A percentile compares a stretch with the other conserved stretches of the same genome.
phyloP scores from a whole-genome alignment of 768 basidiomycete genomes.

The Podaxis sp. region DNA sequence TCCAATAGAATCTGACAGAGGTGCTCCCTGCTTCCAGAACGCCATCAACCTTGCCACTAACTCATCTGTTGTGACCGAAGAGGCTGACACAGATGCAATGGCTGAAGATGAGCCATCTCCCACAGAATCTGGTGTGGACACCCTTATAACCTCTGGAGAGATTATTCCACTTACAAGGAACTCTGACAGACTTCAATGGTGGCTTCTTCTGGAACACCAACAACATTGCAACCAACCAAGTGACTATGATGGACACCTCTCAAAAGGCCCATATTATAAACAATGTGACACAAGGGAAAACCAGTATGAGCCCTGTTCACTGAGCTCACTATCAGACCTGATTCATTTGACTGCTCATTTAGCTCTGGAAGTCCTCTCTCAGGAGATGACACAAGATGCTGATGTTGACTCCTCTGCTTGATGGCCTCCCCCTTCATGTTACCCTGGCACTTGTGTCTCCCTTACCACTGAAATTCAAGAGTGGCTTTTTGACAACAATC shows the following conservation, averaged over 20 bases:
- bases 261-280: neutral
- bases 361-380: neutral
- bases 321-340: neutral
- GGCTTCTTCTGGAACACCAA: neutral
- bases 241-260: neutral
- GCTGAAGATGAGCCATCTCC: too few species aligned
- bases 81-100: too few species aligned
- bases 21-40: too few species aligned
- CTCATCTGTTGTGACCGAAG: too few species aligned
- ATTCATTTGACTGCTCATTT: neutral
- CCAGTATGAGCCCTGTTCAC: neutral
- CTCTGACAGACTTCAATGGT: neutral
- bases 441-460: neutral
- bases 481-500: neutral
- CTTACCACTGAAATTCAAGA: neutral
- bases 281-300: neutral
- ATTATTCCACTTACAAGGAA: neutral
- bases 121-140: too few species aligned
- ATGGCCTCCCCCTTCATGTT: neutral
- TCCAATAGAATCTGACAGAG: too few species aligned
- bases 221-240: neutral
- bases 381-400: neutral
- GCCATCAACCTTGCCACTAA: too few species aligned
- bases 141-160: too few species aligned
- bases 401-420: neutral